Evolutionary conservation across 257 asterid species (phyloP), one percentile per base, ranked within the genome.

Genomic region (Eustoma russellianum): DNA sequence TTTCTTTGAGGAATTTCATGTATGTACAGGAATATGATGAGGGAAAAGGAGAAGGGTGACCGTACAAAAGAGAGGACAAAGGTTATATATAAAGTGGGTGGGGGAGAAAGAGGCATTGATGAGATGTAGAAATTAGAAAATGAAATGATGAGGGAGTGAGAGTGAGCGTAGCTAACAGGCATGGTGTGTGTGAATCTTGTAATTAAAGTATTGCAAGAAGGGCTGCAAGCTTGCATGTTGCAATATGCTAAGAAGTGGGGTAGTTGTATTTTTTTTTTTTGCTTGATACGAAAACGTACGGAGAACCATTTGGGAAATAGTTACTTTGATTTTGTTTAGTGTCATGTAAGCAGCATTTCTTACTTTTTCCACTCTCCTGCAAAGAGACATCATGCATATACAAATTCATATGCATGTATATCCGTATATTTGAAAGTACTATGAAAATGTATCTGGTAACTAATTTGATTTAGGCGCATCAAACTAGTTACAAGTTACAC

Each of bases 11-110:
- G 11, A 62, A 64, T 33, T 66, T 70, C 83, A 67, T 83, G 34
- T 18, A 10, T 47, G 18, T 68, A 15, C 47, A 46, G 43, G 43
- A 38, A 38, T 38, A 38, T 8, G 43, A 38, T 38, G 7, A 38
- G 43, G 43, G 9, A 38, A 13, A 49, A 63, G 71, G 57, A 53
- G 24, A 66, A 63, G 65, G 63, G 52, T 67, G 85, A 43, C 63
- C 70, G 62, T 69, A 66, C 60, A 68, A 60, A 62, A 58, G 66
- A 50, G 59, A 61, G 74, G 69, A 44, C 56, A 59, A 50, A 63
- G 65, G 62, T 66, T 81, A 79, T 83, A 83, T 83, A 81, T 76
- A 60, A 61, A 38, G 67, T 58, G 66, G 38, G 62, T 41, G 74
- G 62, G 63, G 43, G 67, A 58, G 66, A 41, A 61, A 46, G 74